phyloP scores from a whole-genome alignment of 176 grass and related monocot species.

The Rhipidocladum racemiflorum region DNA sequence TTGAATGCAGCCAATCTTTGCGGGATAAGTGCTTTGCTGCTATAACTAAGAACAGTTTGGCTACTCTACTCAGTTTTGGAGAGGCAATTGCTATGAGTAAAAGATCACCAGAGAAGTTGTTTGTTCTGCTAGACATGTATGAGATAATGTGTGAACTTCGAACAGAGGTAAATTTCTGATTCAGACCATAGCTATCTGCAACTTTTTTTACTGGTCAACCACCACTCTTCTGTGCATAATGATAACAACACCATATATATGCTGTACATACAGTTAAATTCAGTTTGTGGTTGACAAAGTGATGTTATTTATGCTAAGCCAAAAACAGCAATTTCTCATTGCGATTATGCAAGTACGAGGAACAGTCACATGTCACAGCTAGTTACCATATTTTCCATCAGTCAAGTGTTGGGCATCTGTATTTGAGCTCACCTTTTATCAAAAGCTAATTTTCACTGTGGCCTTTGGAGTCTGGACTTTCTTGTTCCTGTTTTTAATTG shows the following conservation, averaged over 20 bases:
- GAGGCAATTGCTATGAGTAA: slow-evolving; percentile 98
- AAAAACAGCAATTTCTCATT: neutral
- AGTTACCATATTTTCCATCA: neutral
- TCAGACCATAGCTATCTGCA: neutral
- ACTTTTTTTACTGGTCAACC: neutral
- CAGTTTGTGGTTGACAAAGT: neutral
- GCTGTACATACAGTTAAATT: neutral
- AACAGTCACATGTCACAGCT: neutral
- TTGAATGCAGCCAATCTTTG: slow-evolving; percentile 77
- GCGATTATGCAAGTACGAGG: neutral
- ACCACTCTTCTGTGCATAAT: neutral
- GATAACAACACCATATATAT: neutral
- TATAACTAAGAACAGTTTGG: slow-evolving; percentile 80
- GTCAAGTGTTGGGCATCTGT: neutral
- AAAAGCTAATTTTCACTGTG: neutral
- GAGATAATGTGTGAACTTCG: slow-evolving; percentile 98
- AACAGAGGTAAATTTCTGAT: slow-evolving; percentile 63
- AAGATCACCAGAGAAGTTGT: slow-evolving; percentile 90
- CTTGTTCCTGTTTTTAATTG: neutral
- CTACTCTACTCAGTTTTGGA: slow-evolving; percentile 89
- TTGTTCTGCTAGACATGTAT: slow-evolving; percentile 97
- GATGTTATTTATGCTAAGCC: neutral
- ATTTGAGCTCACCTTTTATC: neutral
- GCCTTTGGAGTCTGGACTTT: neutral
- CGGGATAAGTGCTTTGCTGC: slow-evolving; percentile 84